Evolutionary conservation across 441 rosid species (phyloP), one percentile per base, ranked within the genome.

Genomic region (Hypseocharis bilobata): DNA sequence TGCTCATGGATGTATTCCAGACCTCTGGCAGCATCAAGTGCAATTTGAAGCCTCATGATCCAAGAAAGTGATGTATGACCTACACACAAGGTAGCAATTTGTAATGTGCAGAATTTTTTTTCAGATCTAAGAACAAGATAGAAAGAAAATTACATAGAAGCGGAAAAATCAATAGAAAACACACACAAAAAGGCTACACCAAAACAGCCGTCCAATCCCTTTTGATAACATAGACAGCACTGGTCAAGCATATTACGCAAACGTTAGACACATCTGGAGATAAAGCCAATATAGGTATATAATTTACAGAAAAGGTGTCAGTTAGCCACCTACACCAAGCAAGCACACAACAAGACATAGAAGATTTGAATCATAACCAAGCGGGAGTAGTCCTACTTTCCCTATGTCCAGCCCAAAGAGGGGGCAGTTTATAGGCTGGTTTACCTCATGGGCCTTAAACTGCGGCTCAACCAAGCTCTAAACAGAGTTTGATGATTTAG

Each of bases 1-100:
- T 90, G 93, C 74, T 93, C 98, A 59, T 93, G 98, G 69, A 93
- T 86, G 82, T 93, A 93, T 65, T 93, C 98, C 61, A 93, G 80
- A 59, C 97, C 98, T 81, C 97, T 85, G 60, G 95, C 97, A 16
- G 95, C 84, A 67, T 90, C 97, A 25, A 93, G 91, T 3, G 90
- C 91, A 74, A 93, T 87, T 81, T 93, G 96, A 69, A 88, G 76
- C 77, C 97, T 84, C 89, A 84, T 86, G 72, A 85, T 88, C 98
- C 97, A 93, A 16, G 98, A 90, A 61, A 93, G 84, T 6, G 87
- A 77, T 2, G 96, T 83, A 75, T 87, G 83, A 59, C 98, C 98
- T 93, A 74, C 79, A 83, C 64, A 34, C 32, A 65, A 59, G 19
- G n/a, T n/a, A 68, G 44, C 27, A 66, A 60, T 19, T 42, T 8